Conservation (phyloP, 768 basidiomycete species). For the Auricularia cornea region DNA sequence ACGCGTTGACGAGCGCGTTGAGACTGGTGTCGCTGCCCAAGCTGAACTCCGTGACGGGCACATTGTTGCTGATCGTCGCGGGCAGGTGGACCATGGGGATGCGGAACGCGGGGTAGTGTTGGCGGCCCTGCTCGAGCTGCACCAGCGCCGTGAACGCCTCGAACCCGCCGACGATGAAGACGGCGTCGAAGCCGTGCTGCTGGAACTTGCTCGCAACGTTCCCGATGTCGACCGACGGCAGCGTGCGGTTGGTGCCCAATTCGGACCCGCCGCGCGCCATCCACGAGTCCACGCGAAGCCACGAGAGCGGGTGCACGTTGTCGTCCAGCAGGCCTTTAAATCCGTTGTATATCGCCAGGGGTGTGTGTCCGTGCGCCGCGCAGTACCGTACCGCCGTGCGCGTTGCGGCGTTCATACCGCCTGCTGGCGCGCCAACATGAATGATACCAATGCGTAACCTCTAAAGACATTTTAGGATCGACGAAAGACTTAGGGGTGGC, state of each 20-base stretch:
- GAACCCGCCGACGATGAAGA: slow-evolving; percentile 92
- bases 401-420: slow-evolving; percentile 98
- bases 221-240: slow-evolving; percentile 83
- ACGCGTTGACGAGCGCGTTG: slow-evolving; percentile 95
- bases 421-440: slow-evolving; percentile 93
- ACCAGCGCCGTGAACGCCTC: slow-evolving; percentile 82
- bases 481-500: neutral
- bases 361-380: slow-evolving; percentile 81
- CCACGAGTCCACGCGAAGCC: slow-evolving; percentile 98
- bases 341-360: slow-evolving; percentile 91
- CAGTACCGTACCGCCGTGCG: slow-evolving; percentile 93
- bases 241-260: slow-evolving; percentile 87
- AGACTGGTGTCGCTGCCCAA: slow-evolving; percentile 95
- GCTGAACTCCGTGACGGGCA: slow-evolving; percentile 93
- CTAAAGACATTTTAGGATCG: slow-evolving; percentile 6
- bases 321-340: slow-evolving; percentile 93
- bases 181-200: slow-evolving; percentile 63
- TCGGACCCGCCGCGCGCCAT: slow-evolving; percentile 94
- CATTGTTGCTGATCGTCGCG: slow-evolving; percentile 96
- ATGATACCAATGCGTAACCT: slow-evolving; percentile 74
- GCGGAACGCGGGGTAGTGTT: slow-evolving; percentile 83
- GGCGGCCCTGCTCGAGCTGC: slow-evolving; percentile 71
- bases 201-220: slow-evolving; percentile 89
- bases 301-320: slow-evolving; percentile 74
- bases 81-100: slow-evolving; percentile 95